Conservation (phyloP, 495 filamentous ascomycete genomes). For the Platismatia glauca region DNA sequence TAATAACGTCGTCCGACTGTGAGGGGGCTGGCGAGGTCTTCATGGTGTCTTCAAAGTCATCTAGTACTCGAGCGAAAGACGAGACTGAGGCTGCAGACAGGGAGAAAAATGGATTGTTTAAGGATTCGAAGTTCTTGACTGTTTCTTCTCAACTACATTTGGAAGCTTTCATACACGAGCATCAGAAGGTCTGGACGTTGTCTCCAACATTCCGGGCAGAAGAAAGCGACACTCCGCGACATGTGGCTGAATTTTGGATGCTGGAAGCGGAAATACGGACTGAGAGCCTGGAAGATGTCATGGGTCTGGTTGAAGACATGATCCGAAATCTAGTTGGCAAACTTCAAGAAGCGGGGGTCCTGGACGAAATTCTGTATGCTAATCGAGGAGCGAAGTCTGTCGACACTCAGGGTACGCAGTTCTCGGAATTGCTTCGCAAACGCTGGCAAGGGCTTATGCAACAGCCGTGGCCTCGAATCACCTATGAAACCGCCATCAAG, state of each 20-base stretch:
- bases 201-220: constrained; percentile 93
- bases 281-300: constrained; percentile 56
- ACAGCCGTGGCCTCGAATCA: constrained; percentile 69
- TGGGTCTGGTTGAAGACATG: constrained; percentile 71
- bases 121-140: constrained; percentile 85
- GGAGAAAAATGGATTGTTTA: constrained; percentile 55
- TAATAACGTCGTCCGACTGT: constrained; percentile 95
- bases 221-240: constrained; percentile 85
- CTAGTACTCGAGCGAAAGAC: constrained; percentile 21
- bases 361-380: constrained; percentile 51
- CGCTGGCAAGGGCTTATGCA: constrained; percentile 64
- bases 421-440: constrained; percentile 36
- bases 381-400: constrained; percentile 30
- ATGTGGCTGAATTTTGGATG: constrained; percentile 99
- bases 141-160: constrained; percentile 93
- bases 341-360: constrained; percentile 48
- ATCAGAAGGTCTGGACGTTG: constrained; percentile 88
- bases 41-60: constrained; percentile 42
- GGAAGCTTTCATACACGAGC: constrained; percentile 80
- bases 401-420: constrained; percentile 22
- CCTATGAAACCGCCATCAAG: constrained; percentile 70
- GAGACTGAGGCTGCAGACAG: constrained; percentile 29
- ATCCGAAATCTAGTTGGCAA: constrained; percentile 51
- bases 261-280: constrained; percentile 86
- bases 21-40: constrained; percentile 98